Base-by-base conservation (phyloP, 108 stramenopile species). In the Cyclotella choctawhatcheeana region DNA sequence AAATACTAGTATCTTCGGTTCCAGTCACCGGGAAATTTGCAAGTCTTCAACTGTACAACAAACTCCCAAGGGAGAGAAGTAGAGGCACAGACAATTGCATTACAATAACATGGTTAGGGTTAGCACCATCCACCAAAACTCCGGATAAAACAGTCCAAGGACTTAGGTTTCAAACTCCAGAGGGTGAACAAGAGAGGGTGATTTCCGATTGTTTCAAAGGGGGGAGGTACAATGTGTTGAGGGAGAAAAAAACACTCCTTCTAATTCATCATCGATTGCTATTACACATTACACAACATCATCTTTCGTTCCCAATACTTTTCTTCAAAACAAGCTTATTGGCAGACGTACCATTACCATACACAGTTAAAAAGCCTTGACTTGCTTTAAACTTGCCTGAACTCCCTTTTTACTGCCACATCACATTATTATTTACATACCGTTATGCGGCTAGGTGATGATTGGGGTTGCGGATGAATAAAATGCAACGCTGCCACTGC, bases 101-200 rank as follows among this genome's bases (percentile, higher is more conserved):
- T 20, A n/a, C n/a, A 52, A 62, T n/a, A 45, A 59, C n/a, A 35
- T 47, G 29, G 75, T 76, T 76, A 76, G 75, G 75, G 75, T 68
- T 68, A 69, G 44, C 33, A 61, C 61, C 48, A 56, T 63, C 37
- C 37, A 40, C 73, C 52, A 44, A 6, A 54, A 27, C 34, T 24
- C 25, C 29, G 2, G 67, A 26, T 29, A 44, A 76, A 61, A 61
- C 34, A 63, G 60, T 69, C 75, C 75, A 76, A 76, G 75, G 75
- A 69, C 75, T 16, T 58, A 47, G 64, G 67, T 69, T 69, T 63
- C 61, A 40, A 44, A n/a, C n/a, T 31, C 34, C 30, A 5, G 25
- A 4, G 59, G 33, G 40, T 48, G 75, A 69, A 68, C 62, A 75
- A 50, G 62, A 29, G 75, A 76, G 67, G 67, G 75, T 59, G 50